phyloP scores from a whole-genome alignment of 768 basidiomycete genomes.

The Serendipita sp. region DNA sequence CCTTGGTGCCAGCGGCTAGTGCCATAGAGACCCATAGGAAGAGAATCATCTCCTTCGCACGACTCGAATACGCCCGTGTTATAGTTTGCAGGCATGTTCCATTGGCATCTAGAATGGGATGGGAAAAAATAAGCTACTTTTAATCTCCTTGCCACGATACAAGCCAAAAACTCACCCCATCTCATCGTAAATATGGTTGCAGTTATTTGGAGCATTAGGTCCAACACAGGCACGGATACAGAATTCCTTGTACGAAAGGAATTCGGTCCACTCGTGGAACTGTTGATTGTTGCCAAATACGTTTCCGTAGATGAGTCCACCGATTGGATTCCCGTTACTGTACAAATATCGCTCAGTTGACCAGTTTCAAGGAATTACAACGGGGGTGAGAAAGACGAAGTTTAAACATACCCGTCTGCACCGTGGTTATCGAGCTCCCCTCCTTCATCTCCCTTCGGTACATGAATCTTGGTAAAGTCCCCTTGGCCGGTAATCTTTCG shows the following conservation, averaged over 20 bases:
- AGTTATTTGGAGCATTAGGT: conserved; percentile 21
- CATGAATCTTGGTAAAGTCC: conserved; percentile 25
- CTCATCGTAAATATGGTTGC: conserved; percentile 21
- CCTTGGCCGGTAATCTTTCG: conserved; percentile 21
- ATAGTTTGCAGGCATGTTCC: conserved; percentile 22
- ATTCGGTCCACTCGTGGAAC: conserved; percentile 19
- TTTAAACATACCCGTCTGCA: conserved; percentile 20
- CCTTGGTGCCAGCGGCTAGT: conserved; percentile 25
- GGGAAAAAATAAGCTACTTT: conserved; percentile 12
- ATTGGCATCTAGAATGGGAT: conserved; percentile 11
- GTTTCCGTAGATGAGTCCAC: conserved; percentile 26
- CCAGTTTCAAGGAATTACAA: conserved; percentile 24
- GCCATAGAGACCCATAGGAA: conserved; percentile 25
- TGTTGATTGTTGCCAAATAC: neutral
- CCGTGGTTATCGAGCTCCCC: conserved; percentile 32
- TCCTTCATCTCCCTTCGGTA: conserved; percentile 23
- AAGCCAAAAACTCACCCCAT: neutral
- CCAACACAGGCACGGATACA: conserved; percentile 25
- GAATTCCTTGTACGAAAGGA: conserved; percentile 26
- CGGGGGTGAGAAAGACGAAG: conserved; percentile 13
- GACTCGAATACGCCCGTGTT: conserved; percentile 22
- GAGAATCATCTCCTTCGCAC: conserved; percentile 26
- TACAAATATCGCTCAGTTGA: conserved; percentile 19
- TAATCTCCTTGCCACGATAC: neutral
- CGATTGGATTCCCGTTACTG: conserved; percentile 18